Evolutionary conservation across 352 stramenopile species (phyloP).

Genomic region (Globisporangium ultimum): DNA sequence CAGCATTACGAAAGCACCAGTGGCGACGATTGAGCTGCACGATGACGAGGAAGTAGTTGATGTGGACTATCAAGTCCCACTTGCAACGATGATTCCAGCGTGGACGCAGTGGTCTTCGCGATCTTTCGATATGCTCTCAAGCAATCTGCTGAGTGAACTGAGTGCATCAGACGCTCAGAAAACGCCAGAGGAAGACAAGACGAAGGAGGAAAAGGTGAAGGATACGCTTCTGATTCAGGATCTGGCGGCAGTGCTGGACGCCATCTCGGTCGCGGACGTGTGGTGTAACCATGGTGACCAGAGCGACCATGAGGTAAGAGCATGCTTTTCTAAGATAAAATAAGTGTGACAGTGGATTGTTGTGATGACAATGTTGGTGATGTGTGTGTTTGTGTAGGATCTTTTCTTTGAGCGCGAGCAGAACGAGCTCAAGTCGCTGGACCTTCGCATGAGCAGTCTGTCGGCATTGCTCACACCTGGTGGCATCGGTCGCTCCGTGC

Average conservation of each 20-base stretch:
- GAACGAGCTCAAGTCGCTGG: constrained; percentile 7
- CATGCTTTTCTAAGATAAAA: no score
- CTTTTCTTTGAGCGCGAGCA: constrained; percentile 24
- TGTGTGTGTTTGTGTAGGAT: constrained; percentile 2
- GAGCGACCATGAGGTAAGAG: constrained; percentile 24
- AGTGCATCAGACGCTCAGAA: constrained; percentile 9
- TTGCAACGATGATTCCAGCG: constrained; percentile 24
- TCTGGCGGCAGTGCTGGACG: constrained; percentile 45
- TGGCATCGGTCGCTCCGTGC: constrained; percentile 21
- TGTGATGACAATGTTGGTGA: background rate
- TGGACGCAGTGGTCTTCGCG: constrained; percentile 42
- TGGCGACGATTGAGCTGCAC: background rate
- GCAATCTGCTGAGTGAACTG: constrained; percentile 53
- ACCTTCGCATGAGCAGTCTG: constrained; percentile 13
- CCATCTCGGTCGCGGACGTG: constrained; percentile 37
- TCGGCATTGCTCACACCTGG: constrained; percentile 12
- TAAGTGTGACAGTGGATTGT: no score
- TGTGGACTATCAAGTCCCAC: background rate
- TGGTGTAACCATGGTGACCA: constrained; percentile 17
- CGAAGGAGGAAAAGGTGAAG: constrained; percentile 28
- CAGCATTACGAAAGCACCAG: background rate
- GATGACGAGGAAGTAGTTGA: constrained; percentile 3
- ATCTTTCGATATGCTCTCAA: constrained; percentile 57
- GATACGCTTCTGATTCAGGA: constrained; percentile 38
- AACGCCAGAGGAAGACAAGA: constrained; percentile 31